These are phyloP conservation scores for Leishmania major DNA, from an alignment of 208 protist genomes.

Conservation along the genomic window DNA sequence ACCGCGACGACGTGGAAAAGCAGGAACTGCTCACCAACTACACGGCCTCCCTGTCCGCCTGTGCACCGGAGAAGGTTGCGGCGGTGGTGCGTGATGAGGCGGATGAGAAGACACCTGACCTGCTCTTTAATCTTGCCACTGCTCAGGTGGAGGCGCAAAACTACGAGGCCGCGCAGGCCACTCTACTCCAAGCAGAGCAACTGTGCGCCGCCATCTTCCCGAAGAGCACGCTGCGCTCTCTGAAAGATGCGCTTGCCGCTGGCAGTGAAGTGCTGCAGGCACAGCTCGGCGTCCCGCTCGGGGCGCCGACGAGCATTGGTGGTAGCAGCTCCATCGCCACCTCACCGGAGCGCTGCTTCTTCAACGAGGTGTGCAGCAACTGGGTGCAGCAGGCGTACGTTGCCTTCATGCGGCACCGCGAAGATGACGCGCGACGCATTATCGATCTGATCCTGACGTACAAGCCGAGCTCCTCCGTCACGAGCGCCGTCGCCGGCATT, in stretches of 20 bases:
- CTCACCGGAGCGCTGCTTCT: conserved; percentile 68
- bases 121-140: conserved; percentile 81
- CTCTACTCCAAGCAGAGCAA: conserved; percentile 66
- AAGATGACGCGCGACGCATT: conserved; percentile 48
- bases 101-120: conserved; percentile 69
- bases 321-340: conserved; percentile 1
- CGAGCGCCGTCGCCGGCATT: conserved; percentile 67
- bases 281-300: conserved; percentile 27
- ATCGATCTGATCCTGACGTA: conserved; percentile 56
- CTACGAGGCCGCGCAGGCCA: conserved; percentile 53
- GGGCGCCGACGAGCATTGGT: not conserved
- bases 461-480: conserved; percentile 65
- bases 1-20: conserved; percentile 75
- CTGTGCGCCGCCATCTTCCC: conserved; percentile 53
- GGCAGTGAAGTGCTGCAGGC: conserved; percentile 28
- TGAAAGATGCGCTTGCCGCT: conserved; percentile 56
- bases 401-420: conserved; percentile 44
- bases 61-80: conserved; percentile 48
- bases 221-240: conserved; percentile 44
- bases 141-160: conserved; percentile 68
- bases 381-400: conserved; percentile 89
- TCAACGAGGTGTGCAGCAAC: conserved; percentile 75
- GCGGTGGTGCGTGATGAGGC: conserved; percentile 40
- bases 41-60: conserved; percentile 53
- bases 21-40: conserved; percentile 80